Percentiles rank a stretch among this genome's conserved stretches.
phyloP scores from a whole-genome alignment of 2,329 filamentous ascomycete genomes.

The Metarhizium rileyi region DNA sequence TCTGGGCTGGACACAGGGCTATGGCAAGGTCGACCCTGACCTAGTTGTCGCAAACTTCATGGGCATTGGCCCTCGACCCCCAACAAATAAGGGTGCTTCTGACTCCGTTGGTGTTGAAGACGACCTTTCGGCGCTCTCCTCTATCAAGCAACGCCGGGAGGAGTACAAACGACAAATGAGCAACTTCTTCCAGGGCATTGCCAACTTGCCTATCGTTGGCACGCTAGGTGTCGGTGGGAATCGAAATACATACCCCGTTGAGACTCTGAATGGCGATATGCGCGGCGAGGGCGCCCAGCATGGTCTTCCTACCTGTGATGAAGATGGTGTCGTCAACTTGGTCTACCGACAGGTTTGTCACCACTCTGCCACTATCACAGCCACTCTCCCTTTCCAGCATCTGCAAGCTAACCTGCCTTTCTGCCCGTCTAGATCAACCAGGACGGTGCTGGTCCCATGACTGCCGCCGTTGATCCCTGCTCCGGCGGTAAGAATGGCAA shows the following conservation, averaged over 20 bases:
- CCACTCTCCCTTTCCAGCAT: no score
- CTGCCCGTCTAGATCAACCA: slow-evolving; percentile 50
- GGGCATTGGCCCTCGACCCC: slow-evolving; percentile 28
- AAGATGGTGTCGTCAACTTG: slow-evolving; percentile 52
- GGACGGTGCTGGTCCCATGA: slow-evolving; percentile 56
- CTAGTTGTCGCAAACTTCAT: slow-evolving; percentile 52
- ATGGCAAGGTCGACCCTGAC: slow-evolving; percentile 46
- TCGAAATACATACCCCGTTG: slow-evolving; percentile 27
- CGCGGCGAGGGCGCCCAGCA: slow-evolving; percentile 39
- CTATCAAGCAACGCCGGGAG: slow-evolving; percentile 12
- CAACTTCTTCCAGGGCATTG: slow-evolving; percentile 20
- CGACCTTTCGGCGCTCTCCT: slow-evolving; percentile 19
- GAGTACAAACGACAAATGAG: slow-evolving; percentile 19
- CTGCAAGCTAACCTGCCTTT: no score
- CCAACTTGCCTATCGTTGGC: no score
- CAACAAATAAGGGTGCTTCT: slow-evolving; percentile 28
- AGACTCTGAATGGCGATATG: slow-evolving; percentile 42
- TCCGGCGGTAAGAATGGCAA: slow-evolving; percentile 50
- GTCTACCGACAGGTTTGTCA: slow-evolving; percentile 41
- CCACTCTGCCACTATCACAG: background rate
- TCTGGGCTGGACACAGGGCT: slow-evolving; percentile 51
- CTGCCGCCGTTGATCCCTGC: slow-evolving; percentile 49
- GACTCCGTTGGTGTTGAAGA: slow-evolving; percentile 32
- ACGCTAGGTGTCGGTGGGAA: slow-evolving; percentile 17
- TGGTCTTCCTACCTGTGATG: slow-evolving; percentile 50